Conservation (phyloP, 2,329 filamentous ascomycete genomes). For the Sordariomycetes sp. region DNA sequence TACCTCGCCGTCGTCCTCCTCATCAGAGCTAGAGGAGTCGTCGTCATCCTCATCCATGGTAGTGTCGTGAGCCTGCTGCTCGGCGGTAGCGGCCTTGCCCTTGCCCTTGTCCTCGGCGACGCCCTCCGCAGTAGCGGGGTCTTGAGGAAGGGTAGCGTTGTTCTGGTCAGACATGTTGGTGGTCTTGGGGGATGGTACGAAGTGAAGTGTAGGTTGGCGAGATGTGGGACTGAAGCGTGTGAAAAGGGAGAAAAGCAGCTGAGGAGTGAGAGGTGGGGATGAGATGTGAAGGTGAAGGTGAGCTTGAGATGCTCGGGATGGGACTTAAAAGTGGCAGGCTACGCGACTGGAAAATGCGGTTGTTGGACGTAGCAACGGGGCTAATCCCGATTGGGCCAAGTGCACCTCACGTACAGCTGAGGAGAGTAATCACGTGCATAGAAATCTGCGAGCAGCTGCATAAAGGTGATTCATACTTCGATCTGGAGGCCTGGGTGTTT, state of each 20-base stretch:
- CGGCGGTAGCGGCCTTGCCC: slow-evolving; percentile 60
- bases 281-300: slow-evolving; percentile 1
- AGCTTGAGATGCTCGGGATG: no score
- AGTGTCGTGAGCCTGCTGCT: slow-evolving; percentile 43
- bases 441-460: not conserved
- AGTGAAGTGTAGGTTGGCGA: not conserved
- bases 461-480: no score
- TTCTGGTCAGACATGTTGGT: slow-evolving; percentile 41
- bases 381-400: slow-evolving; percentile 16
- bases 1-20: slow-evolving; percentile 28
- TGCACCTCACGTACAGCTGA: not conserved
- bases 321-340: no score
- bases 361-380: slow-evolving; percentile 18
- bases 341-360: no score
- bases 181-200: slow-evolving; percentile 1
- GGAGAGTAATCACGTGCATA: not conserved
- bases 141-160: slow-evolving; percentile 36
- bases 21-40: slow-evolving; percentile 57
- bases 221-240: not conserved
- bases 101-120: slow-evolving; percentile 67
- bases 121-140: slow-evolving; percentile 28
- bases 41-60: slow-evolving; percentile 71
- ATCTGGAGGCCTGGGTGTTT: no score
- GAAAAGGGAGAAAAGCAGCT: slow-evolving; percentile 1
- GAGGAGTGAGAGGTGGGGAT: not conserved